Evolutionary conservation across 768 basidiomycete genomes (phyloP), one percentile per base, ranked within the genome.

Genomic region (Kwoniella dendrophila): DNA sequence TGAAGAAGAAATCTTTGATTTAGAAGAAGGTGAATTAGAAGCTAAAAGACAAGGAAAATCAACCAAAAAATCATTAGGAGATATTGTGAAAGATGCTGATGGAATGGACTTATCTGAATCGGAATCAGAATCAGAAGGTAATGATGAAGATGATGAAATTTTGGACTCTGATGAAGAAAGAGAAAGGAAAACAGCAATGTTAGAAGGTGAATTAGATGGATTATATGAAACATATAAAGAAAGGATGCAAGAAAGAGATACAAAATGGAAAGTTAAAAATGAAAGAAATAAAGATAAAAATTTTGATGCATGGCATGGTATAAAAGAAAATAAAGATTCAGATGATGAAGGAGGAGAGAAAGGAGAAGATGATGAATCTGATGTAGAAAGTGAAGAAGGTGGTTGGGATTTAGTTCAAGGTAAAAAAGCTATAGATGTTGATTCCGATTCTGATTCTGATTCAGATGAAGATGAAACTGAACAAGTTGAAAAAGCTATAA

Each of bases 151-250:
- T 47, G 87, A 86, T 67, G 76, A 76, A 24, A 76, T 80, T 18
- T 62, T 76, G n/a, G 71, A 68, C 55, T 89, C 88, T 18, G 82
- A 81, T 43, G 80, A 81, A 34, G 92, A 91, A 74, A 80, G 82
- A 47, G 86, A 89, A 64, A 80, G 76, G 68, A 87, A 85, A 73
- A 78, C 88, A 14, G 80, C 76, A 1, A 82, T 70, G 3, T 83
- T 98, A 16, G 96, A 98, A 77, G 86, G 82, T n/a, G 89, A 92
- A 70, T 81, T 99, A 60, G 93, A 98, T 72, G 86, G 84, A 4
- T 79, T 97, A 69, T 98, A 99, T 80, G 87, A 92, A 66, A 84
- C 86, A 18, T 99, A 96, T 79, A 88, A 86, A 74, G 86, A 87
- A 57, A 83, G 88, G 62, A 80, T 91, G 81, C 83, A 85, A 63